Evolutionary conservation across 1,284 basidiomycete species (phyloP).

Genomic region (Ustanciosporium gigantosporum): DNA sequence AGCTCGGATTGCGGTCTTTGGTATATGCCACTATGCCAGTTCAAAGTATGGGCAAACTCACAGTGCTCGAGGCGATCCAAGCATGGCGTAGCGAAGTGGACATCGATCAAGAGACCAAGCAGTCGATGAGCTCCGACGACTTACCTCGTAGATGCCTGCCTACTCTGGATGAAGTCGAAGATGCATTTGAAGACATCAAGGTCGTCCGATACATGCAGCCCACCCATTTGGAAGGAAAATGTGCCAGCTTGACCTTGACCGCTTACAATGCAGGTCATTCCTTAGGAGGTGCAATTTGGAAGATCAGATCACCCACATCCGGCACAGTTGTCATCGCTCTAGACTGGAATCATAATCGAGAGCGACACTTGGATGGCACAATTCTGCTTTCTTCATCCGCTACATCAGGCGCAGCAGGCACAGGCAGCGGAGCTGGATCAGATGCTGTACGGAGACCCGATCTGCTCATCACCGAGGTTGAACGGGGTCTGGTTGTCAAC

Average conservation of each 20-base stretch:
- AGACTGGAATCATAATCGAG: slow-evolving; percentile 93
- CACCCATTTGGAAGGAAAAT: slow-evolving; percentile 83
- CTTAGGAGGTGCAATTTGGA: slow-evolving; percentile 96
- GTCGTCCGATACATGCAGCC: slow-evolving; percentile 94
- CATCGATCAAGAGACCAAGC: slow-evolving; percentile 15
- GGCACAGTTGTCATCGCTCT: slow-evolving; percentile 95
- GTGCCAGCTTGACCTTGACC: slow-evolving; percentile 75
- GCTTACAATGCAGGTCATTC: slow-evolving; percentile 95
- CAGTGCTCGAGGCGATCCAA: slow-evolving; percentile 61
- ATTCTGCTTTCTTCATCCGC: slow-evolving; percentile 63
- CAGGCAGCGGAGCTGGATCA: slow-evolving; percentile 6
- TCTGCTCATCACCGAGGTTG: slow-evolving; percentile 88
- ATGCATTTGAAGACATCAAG: slow-evolving; percentile 89
- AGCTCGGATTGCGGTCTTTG: slow-evolving; percentile 85
- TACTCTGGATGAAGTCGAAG: slow-evolving; percentile 82
- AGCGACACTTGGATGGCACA: slow-evolving; percentile 93
- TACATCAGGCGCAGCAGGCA: slow-evolving; percentile 19
- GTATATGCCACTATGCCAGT: slow-evolving; percentile 96
- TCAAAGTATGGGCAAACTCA: slow-evolving; percentile 91
- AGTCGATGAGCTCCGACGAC: not conserved
- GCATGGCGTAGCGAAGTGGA: slow-evolving; percentile 54
- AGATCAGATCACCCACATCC: slow-evolving; percentile 91
- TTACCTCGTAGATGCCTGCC: slow-evolving; percentile 67
- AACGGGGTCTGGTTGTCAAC: slow-evolving; percentile 74
- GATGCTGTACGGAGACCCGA: slow-evolving; percentile 55